Evolutionary conservation across 176 grass and related monocot species (phyloP).

Genomic region (Tillandsia leiboldiana): DNA sequence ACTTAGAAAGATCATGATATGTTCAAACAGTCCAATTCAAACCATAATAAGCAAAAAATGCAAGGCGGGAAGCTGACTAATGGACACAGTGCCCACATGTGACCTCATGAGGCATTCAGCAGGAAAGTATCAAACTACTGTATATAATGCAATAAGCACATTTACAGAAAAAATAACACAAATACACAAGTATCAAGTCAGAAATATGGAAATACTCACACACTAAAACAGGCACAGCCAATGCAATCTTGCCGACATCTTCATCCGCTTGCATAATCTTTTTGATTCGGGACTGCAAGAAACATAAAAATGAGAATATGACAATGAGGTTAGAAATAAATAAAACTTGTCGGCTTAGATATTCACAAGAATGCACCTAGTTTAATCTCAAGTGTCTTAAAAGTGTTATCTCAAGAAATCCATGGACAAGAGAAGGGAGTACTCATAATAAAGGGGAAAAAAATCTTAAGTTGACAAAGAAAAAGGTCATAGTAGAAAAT

Average conservation of each 20-base stretch:
- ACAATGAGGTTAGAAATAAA: not conserved
- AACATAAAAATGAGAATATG: not conserved
- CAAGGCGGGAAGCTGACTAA: too few relatives aligned
- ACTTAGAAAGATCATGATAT: too few relatives aligned
- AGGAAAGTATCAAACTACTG: not conserved
- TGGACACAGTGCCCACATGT: too few relatives aligned
- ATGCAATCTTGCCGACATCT: slow-evolving; percentile 93
- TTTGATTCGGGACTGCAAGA: slow-evolving; percentile 77
- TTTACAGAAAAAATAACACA: not conserved
- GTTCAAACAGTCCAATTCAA: too few relatives aligned
- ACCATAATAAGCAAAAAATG: too few relatives aligned
- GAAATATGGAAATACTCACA: slow-evolving; percentile 46
- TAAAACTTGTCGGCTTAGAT: not conserved
- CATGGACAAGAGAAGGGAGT: too few relatives aligned
- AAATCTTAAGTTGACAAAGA: too few relatives aligned
- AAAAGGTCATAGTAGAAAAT: too few relatives aligned
- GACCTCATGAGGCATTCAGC: not conserved
- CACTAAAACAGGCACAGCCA: slow-evolving; percentile 95
- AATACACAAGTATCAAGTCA: not conserved
- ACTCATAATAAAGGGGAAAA: too few relatives aligned
- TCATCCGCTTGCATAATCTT: slow-evolving; percentile 99
- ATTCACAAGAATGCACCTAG: too few relatives aligned
- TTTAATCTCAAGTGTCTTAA: too few relatives aligned
- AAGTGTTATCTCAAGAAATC: too few relatives aligned
- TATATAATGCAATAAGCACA: not conserved